Evolutionary conservation across 2,329 filamentous ascomycete species (phyloP).

Genomic region (Arthrinium puccinioides): DNA sequence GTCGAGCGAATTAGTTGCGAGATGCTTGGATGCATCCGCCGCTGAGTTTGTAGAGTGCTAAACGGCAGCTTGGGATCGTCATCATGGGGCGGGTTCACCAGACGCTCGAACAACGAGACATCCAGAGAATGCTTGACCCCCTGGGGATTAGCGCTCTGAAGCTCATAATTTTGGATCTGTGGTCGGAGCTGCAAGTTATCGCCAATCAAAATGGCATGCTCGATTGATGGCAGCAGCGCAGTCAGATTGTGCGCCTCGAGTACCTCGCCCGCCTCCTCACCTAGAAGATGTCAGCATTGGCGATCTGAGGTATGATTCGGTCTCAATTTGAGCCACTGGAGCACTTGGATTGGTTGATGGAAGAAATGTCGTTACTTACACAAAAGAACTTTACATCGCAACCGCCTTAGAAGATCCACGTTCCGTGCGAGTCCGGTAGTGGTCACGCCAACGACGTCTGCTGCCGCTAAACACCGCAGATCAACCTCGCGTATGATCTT

Average conservation of each 20-base stretch:
- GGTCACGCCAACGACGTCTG: slow-evolving; percentile 49
- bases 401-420: slow-evolving; percentile 37
- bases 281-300: neutral
- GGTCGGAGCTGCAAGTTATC: slow-evolving; percentile 58
- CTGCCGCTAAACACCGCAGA: slow-evolving; percentile 27
- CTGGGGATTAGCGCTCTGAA: slow-evolving; percentile 41
- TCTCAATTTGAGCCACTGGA: too few species aligned
- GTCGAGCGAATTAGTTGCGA: slow-evolving; percentile 45
- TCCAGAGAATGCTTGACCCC: slow-evolving; percentile 48
- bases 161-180: slow-evolving; percentile 44
- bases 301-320: too few species aligned
- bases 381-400: slow-evolving; percentile 49
- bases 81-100: slow-evolving; percentile 27
- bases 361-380: too few species aligned
- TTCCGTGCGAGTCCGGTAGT: slow-evolving; percentile 51
- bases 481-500: slow-evolving; percentile 23
- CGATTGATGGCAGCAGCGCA: slow-evolving; percentile 48
- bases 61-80: slow-evolving; percentile 18
- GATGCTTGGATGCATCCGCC: slow-evolving; percentile 54
- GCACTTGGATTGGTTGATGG: neutral
- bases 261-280: slow-evolving; percentile 63
- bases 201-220: slow-evolving; percentile 58
- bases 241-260: slow-evolving; percentile 57
- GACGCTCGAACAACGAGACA: slow-evolving; percentile 53
- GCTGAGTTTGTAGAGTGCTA: slow-evolving; percentile 40